phyloP scores from a whole-genome alignment of 176 grass and related monocot species.

The Carex pumila region DNA sequence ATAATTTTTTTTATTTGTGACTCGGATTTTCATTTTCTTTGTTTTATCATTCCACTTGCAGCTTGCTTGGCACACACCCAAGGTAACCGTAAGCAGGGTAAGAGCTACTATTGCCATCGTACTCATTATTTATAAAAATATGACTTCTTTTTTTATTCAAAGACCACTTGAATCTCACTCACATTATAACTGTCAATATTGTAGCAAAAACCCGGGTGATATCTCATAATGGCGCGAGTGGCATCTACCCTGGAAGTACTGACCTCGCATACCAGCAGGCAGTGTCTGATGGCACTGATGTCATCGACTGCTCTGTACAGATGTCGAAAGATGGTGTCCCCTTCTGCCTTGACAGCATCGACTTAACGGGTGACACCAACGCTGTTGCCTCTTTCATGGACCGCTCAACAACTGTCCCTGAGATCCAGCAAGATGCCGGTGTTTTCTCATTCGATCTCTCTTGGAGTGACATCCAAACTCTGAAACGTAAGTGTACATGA shows the following conservation, averaged over 20 bases:
- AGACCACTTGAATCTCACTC: neutral
- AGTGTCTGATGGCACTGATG: constrained; percentile 56
- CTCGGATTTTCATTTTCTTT: neutral
- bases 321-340: constrained; percentile 72
- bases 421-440: constrained; percentile 62
- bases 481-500: constrained; percentile 46
- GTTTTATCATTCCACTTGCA: constrained; percentile 41
- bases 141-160: neutral
- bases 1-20: constrained; percentile 2
- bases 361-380: constrained; percentile 48
- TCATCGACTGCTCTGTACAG: constrained; percentile 80
- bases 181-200: neutral
- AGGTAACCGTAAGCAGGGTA: constrained; percentile 28
- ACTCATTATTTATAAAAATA: neutral
- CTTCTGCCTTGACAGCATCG: constrained; percentile 66
- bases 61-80: constrained; percentile 81
- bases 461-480: constrained; percentile 76
- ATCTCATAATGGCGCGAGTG: constrained; percentile 84
- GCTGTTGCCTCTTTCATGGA: constrained; percentile 46
- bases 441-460: constrained; percentile 85
- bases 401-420: constrained; percentile 27
- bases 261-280: constrained; percentile 81
- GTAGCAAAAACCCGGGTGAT: constrained; percentile 46
- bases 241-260: constrained; percentile 78
- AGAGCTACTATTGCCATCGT: neutral